Base-by-base conservation (phyloP, 495 filamentous ascomycete genomes). In the Saxophila tyrrhenica region DNA sequence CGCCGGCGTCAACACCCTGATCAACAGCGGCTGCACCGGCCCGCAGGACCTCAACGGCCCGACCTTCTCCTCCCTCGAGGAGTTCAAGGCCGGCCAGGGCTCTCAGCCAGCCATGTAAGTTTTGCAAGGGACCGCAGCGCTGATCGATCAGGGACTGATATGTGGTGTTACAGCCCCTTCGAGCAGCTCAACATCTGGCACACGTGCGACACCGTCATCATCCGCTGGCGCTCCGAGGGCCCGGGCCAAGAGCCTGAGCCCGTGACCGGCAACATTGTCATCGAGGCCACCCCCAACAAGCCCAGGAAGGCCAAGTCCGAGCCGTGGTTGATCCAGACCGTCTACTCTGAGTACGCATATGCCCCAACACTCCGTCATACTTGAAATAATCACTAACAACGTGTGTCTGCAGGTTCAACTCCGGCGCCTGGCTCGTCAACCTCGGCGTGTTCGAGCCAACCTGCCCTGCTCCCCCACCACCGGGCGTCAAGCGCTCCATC, bases 181-280 rank as follows among this genome's bases (percentile, higher is more conserved):
- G 51, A 59, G 50, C 56, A 38, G 24, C 45, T 59, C 38, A 55
- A 55, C 57, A 1, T 60, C 7, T 60, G 57, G 57, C 53, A 60
- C 57, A 55, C 50, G 32, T 60, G 57, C 57, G 57, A 60, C 57
- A 55, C 51, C 48, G 57, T 60, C 57, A 35, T 60, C 52, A 20
- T 60, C 52, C 57, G 52, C 48, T 60, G 57, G 57, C 47, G 47
- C 52, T 50, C 52, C 15, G 32, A 51, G 25, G 21, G 54, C 38
- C 22, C 55, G 17, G n/a, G 41, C 25, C 19, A 20, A 2, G 20
- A 44, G 7, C 50, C 56, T 11, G 46, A 60, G 57, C 44, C 38
- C 45, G 57, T 60, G 52, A 60, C 57, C 45, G 57, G 57, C 41
- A 60, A 55, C 52, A 55, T 55, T 51, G 57, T 55, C 25, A 9